phyloP scores from a whole-genome alignment of 2,329 filamentous ascomycete species.

The Clonostachys rosea region DNA sequence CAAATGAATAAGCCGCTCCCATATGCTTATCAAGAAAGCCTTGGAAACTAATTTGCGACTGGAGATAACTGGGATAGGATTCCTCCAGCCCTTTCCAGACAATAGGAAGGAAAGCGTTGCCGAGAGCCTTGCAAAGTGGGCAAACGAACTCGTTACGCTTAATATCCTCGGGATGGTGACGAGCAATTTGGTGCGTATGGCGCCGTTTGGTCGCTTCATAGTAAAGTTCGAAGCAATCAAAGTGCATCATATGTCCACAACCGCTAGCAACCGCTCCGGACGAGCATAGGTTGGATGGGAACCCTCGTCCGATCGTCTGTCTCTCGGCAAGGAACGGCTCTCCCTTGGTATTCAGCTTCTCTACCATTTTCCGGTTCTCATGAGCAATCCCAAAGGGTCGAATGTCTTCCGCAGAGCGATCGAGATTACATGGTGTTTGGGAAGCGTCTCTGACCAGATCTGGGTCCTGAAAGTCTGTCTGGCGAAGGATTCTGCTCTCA shows the following conservation, averaged over 20 bases:
- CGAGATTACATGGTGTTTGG: constrained; percentile 74
- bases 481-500: constrained; percentile 79
- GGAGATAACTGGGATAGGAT: constrained; percentile 70
- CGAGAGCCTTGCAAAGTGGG: constrained; percentile 91
- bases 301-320: constrained; percentile 85
- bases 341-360: constrained; percentile 71
- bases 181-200: constrained; percentile 87
- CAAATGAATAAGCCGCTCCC: constrained; percentile 31
- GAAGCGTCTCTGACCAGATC: constrained; percentile 83
- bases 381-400: constrained; percentile 88
- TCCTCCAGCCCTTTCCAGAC: constrained; percentile 93
- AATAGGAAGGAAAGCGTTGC: constrained; percentile 91
- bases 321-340: constrained; percentile 68
- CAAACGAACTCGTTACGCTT: constrained; percentile 87
- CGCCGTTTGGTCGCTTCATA: constrained; percentile 77
- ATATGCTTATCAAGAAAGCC: constrained; percentile 64
- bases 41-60: constrained; percentile 55
- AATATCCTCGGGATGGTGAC: constrained; percentile 84
- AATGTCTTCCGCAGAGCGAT: constrained; percentile 76
- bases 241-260: constrained; percentile 99
- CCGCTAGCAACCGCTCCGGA: constrained; percentile 81
- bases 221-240: constrained; percentile 89
- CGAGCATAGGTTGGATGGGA: constrained; percentile 62
- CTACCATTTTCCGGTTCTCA: constrained; percentile 74
- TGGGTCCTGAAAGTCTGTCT: constrained; percentile 76